These are phyloP conservation scores for Verbascum thapsus DNA, from an alignment of 257 asterid genomes.

Conservation along the genomic window DNA sequence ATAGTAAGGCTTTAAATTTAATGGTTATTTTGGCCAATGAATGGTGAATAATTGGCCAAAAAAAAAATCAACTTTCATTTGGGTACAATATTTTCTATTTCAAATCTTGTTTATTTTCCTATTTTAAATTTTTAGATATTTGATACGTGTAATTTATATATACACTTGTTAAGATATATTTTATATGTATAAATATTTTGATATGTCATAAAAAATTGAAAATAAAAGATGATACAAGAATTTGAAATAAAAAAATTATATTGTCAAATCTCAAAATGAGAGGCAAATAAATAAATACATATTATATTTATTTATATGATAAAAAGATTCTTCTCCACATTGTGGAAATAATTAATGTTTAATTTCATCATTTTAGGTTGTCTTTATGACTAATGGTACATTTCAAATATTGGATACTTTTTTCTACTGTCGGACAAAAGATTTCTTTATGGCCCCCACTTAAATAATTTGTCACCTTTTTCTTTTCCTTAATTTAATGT, in stretches of 20 bases:
- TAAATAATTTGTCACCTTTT: conserved; percentile 43
- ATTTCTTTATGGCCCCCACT: conserved; percentile 38
- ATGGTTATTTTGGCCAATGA: too few relatives aligned
- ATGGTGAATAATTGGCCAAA: too few relatives aligned
- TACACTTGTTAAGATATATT: too few relatives aligned
- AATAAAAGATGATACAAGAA: too few relatives aligned
- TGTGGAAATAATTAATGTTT: conserved; percentile 24
- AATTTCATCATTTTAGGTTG: conserved; percentile 38
- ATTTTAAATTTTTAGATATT: too few relatives aligned
- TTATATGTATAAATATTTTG: too few relatives aligned
- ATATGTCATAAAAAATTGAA: too few relatives aligned
- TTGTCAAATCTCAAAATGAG: conserved; percentile 39
- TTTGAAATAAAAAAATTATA: too few relatives aligned
- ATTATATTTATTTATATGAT: not conserved
- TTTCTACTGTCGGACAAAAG: conserved; percentile 35
- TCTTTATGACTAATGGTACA: conserved; percentile 30
- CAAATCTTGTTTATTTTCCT: too few relatives aligned
- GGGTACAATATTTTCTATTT: too few relatives aligned
- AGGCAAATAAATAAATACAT: conserved; percentile 34
- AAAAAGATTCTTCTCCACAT: conserved; percentile 41
- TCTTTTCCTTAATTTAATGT: conserved; percentile 45
- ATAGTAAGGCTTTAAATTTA: not conserved
- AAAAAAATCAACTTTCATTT: too few relatives aligned
- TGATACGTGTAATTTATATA: too few relatives aligned
- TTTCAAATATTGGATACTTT: conserved; percentile 17